phyloP scores from a whole-genome alignment of 2,329 filamentous ascomycete species.

The Aspergillus terreus region DNA sequence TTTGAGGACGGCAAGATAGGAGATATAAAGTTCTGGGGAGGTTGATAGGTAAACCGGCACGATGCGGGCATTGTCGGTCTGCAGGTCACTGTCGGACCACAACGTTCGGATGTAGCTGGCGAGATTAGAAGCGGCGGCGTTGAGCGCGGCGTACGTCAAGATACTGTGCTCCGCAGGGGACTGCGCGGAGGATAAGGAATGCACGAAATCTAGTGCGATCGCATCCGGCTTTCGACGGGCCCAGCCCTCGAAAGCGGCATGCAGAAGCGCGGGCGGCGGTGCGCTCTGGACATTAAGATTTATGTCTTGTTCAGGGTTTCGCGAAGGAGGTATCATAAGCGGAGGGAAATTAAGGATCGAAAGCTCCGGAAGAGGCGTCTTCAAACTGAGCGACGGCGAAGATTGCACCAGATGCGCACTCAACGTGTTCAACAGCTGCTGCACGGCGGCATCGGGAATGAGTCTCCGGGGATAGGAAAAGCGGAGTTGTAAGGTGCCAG shows the following conservation, averaged over 20 bases:
- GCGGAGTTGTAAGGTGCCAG: conserved; percentile 9
- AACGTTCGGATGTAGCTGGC: conserved; percentile 16
- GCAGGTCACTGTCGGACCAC: conserved; percentile 1
- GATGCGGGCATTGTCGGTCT: conserved; percentile 12
- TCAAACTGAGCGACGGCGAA: conserved; percentile 5
- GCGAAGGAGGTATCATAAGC: conserved; percentile 18
- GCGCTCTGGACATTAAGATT: neutral
- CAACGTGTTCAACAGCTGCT: conserved; percentile 18
- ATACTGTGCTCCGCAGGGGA: conserved; percentile 18
- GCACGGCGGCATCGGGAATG: conserved; percentile 17
- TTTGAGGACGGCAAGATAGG: conserved; percentile 35
- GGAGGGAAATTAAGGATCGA: conserved; percentile 27
- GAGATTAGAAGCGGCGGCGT: conserved; percentile 20
- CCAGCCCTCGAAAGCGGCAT: conserved; percentile 25
- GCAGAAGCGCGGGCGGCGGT: conserved; percentile 16
- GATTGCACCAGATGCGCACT: conserved; percentile 13
- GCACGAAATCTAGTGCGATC: conserved; percentile 26
- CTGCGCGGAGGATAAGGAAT: conserved; percentile 17
- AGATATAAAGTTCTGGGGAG: conserved; percentile 37
- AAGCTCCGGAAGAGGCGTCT: conserved; percentile 10
- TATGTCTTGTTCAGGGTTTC: conserved; percentile 6
- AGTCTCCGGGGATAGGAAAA: conserved; percentile 16
- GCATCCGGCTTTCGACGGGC: conserved; percentile 18
- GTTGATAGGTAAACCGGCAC: conserved; percentile 28
- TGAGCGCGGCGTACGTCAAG: conserved; percentile 22